A percentile compares a stretch with the other conserved stretches of the same genome.
Conservation (phyloP, 352 stramenopile species). For the Pythium phragmitis region DNA sequence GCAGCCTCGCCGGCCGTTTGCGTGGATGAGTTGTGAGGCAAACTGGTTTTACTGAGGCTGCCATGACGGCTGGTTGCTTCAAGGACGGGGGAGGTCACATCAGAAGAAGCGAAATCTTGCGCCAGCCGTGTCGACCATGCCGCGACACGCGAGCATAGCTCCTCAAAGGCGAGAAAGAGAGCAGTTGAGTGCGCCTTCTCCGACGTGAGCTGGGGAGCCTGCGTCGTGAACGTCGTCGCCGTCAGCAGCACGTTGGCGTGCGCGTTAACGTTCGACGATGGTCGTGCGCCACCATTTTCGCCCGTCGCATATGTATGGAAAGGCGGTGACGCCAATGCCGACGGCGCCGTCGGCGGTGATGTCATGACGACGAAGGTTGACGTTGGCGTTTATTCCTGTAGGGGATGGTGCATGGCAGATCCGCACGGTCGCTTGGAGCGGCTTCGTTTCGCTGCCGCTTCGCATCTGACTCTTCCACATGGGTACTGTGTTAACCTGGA, state of each 20-base stretch:
- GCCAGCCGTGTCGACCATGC: conserved; percentile 18
- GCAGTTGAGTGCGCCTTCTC: conserved; percentile 17
- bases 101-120: conserved; percentile 5
- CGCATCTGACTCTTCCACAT: conserved; percentile 7
- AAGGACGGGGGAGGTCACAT: not conserved
- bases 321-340: not conserved
- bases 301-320: conserved; percentile 7
- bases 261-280: not conserved
- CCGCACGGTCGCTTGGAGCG: not conserved
- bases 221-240: conserved; percentile 21
- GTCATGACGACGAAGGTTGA: conserved; percentile 8
- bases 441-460: conserved; percentile 13
- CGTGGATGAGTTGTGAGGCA: not conserved
- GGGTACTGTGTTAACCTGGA: no score
- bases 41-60: not conserved
- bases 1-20: conserved; percentile 5
- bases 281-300: conserved; percentile 1
- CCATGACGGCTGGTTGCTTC: not conserved
- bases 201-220: conserved; percentile 6
- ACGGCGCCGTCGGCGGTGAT: not conserved
- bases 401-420: conserved; percentile 17
- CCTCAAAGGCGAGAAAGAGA: conserved; percentile 16
- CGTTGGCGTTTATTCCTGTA: not conserved
- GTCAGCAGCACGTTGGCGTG: not conserved
- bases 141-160: conserved; percentile 6